Base-by-base conservation (phyloP, 2,329 filamentous ascomycete species). In the Xenoacremonium recifei region DNA sequence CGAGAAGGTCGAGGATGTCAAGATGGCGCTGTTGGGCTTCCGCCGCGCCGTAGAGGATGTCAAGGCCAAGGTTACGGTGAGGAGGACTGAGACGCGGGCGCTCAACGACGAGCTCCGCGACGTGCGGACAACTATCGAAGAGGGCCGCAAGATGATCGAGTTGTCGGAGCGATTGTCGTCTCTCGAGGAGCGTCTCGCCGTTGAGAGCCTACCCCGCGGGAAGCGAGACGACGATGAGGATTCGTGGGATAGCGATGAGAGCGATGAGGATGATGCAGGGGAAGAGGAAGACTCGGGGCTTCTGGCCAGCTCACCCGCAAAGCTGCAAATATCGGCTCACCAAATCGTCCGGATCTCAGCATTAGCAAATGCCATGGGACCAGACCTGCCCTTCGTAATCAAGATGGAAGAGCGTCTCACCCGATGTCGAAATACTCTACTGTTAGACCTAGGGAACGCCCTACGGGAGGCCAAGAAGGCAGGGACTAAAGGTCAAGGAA, bases 1-100 rank as follows among this genome's bases (percentile, higher is more conserved):
- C 59, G 92, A 96, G 57, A 87, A 85, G 62, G 85, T 96, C 1
- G 91, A 95, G 61, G 89, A 95, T 59, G 85, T 97, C 21, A 79
- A 89, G 32, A 87, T 99, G 1, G 89, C 90, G 0, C 68, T 99
- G 41, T 65, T 97, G 46, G 89, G 89, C 0, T 96, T 99, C 58
- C 77, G 84, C 46, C 79, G 91, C 49, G 89, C 93, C 38, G 80
- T 96, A 1, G 84, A 88, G 50, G 83, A 84, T 37, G 76, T 97
- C 36, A 82, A 82, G 59, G 71, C 69, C 9, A 77, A 75, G 15
- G 87, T 96, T 0, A 70, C 72, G 6, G 74, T 77, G 44, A 76
- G 85, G 48, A 80, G 79, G 18, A 65, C 66, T 16, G 84, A 92
- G 53, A 79, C 90, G 2, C 71, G 72, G 27, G 64, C 60, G 4